Conservation (phyloP, 164 flowering plant genomes). For the Cinnamomum chago region DNA sequence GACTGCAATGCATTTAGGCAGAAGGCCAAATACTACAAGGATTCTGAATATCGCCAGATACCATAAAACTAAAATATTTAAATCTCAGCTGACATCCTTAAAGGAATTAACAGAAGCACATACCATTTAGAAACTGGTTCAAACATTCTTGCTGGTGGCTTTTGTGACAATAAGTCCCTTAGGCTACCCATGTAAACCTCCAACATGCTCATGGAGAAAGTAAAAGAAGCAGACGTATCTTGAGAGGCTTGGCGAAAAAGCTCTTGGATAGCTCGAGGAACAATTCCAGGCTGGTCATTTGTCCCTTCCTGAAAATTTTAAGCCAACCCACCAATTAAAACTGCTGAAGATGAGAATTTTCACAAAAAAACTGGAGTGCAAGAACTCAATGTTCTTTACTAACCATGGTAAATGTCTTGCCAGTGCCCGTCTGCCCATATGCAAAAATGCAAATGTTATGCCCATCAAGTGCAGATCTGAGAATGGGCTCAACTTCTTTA, state of each 20-base stretch:
- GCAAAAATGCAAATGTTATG: conserved; percentile 76
- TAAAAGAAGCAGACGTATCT: conserved; percentile 31
- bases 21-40: no score
- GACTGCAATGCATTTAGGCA: background rate
- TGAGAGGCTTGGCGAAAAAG: conserved; percentile 44
- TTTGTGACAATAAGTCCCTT: conserved; percentile 67
- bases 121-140: conserved; percentile 50
- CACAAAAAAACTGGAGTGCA: background rate
- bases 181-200: conserved; percentile 83
- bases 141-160: conserved; percentile 23
- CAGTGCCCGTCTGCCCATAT: conserved; percentile 92
- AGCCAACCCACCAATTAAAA: background rate
- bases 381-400: conserved; percentile 14
- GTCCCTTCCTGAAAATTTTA: conserved; percentile 57
- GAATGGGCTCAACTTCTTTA: conserved; percentile 63
- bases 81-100: background rate
- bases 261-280: conserved; percentile 62
- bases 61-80: no score
- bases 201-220: conserved; percentile 81
- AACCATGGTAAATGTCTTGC: conserved; percentile 93
- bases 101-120: background rate
- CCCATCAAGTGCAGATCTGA: conserved; percentile 86
- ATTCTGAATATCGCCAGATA: no score
- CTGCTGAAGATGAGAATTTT: background rate
- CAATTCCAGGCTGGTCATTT: conserved; percentile 52